These are phyloP conservation scores for Lomentospora prolificans DNA, from an alignment of 2,329 filamentous ascomycete genomes.

Conservation along the genomic window DNA sequence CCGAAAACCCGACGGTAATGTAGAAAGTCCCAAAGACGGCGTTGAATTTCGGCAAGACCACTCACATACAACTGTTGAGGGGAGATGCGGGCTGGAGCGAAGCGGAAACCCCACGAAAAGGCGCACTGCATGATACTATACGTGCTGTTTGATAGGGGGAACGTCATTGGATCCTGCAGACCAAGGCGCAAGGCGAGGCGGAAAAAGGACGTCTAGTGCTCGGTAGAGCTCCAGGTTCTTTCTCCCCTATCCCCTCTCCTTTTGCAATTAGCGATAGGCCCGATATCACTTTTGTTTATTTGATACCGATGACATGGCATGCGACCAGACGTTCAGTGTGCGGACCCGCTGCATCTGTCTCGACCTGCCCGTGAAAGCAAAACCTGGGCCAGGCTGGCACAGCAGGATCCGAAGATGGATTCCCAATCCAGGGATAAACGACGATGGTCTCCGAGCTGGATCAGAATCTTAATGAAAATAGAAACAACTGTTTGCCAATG, in stretches of 20 bases:
- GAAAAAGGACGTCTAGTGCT: neutral
- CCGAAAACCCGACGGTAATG: neutral
- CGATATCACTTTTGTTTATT: neutral
- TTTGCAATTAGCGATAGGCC: neutral
- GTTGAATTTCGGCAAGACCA: no score
- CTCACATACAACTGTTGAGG: no score
- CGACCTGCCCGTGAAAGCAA: neutral
- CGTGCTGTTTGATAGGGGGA: neutral
- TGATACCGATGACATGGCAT: slow-evolving; percentile 1
- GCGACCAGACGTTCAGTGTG: neutral
- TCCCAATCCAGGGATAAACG: no score
- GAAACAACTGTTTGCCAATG: no score
- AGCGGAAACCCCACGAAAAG: neutral
- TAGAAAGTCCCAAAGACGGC: neutral
- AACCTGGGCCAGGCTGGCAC: no score
- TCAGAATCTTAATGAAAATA: neutral
- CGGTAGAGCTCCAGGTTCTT: neutral
- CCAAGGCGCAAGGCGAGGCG: neutral
- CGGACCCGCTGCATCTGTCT: neutral
- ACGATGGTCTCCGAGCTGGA: no score
- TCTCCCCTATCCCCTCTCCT: no score
- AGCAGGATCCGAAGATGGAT: neutral
- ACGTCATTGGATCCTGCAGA: neutral
- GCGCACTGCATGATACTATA: neutral
- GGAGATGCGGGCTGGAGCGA: no score